Percentiles rank a stretch among this genome's conserved stretches.
Evolutionary conservation across 2,329 filamentous ascomycete species (phyloP).

Genomic region (Aspergillus sp.): DNA sequence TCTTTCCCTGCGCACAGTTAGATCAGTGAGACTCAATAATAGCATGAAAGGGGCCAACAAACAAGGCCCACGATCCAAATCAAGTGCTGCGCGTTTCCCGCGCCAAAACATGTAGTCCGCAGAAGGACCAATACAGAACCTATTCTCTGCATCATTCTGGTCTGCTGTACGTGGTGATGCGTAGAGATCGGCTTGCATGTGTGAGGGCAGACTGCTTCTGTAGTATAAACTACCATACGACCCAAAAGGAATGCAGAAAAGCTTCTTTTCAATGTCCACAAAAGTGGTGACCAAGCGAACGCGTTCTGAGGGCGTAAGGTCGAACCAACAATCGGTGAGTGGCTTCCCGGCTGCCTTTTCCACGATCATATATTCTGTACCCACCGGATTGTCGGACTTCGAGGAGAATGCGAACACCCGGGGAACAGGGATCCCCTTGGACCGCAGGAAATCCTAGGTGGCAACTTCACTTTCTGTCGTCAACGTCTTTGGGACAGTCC

Average conservation of each 20-base stretch:
- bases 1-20: conserved; percentile 3
- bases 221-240: conserved; percentile 16
- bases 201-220: conserved; percentile 5
- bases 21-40: neutral
- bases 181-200: neutral
- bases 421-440: conserved; percentile 14
- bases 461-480: conserved; percentile 21
- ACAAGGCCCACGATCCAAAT: conserved; percentile 11
- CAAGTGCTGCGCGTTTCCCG: conserved; percentile 4
- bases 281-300: conserved; percentile 11
- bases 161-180: neutral
- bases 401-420: conserved; percentile 17
- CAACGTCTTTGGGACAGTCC: conserved; percentile 13
- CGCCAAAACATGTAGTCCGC: conserved; percentile 11
- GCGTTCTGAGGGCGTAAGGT: conserved; percentile 12
- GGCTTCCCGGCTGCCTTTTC: conserved; percentile 13
- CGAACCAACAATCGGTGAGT: conserved; percentile 14
- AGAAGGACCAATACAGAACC: conserved; percentile 10
- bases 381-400: conserved; percentile 15
- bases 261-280: conserved; percentile 15
- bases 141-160: neutral
- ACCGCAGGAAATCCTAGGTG: conserved; percentile 16
- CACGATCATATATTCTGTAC: conserved; percentile 24
- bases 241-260: conserved; percentile 14
- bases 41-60: neutral